Base-by-base conservation (phyloP, 2,329 filamentous ascomycete genomes). In the Mollisiaceae sp. region DNA sequence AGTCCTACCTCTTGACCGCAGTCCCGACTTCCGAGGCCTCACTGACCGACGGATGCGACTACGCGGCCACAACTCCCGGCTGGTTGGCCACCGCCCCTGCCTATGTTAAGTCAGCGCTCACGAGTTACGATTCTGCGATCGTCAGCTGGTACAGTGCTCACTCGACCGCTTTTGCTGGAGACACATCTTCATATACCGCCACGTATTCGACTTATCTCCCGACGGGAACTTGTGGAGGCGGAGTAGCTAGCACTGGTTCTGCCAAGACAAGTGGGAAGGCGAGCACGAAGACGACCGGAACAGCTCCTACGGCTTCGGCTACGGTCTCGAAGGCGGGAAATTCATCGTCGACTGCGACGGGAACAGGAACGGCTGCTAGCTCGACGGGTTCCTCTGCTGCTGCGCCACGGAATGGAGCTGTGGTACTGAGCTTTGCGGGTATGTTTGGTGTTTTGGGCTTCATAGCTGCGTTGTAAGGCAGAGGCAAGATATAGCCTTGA, bases 51-150 rank as follows among this genome's bases (percentile, higher is more conserved):
- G 12, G 36, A 15, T 57, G 27, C 55, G 60, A 52, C 18, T n/a
- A 60, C n/a, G 45, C 45, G 6, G 67, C 65, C 9, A 55, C 58
- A 9, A 62, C 58, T 0, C 67, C 69, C 1, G 58, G 9, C 18
- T 70, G 65, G 63, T 67, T 67, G 45, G 65, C 52, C 1, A 22
- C 43, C 9, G 65, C 69, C 1, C 69, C 69, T n/a, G 58, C 43
- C 0, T 41, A 63, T 32, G 65, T 68, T 38, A 64, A 66, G 47
- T 63, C 47, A 24, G 67, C 69, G 1, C 36, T 70, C 4, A 66
- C 65, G 0, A 65, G 60, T 39, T 70, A 70, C 43, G 67, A 66
- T 14, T 38, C 36, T 18, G 69, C 67, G 1, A 1, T 66, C 4
- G 22, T 14, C 9, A 68, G 64, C 55, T 70, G 65, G 64, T 65